Evolutionary conservation across 805 yeast species (phyloP), one percentile per base, ranked within the genome.

Genomic region (Starmerella vitae): DNA sequence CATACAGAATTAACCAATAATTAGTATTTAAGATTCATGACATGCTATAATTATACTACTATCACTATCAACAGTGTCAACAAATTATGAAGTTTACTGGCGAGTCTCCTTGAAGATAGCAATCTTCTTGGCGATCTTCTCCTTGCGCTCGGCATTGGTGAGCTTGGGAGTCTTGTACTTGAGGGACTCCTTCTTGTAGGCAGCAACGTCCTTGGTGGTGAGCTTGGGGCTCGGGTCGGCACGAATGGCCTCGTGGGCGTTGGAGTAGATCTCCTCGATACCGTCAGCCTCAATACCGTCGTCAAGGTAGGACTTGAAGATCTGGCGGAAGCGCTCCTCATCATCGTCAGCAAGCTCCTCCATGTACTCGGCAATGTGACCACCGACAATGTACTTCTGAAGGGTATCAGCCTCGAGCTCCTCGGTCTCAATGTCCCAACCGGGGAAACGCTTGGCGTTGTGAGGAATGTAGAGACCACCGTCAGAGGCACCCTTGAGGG

Each of bases 331-430:
- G 74, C 91, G 88, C 77, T 88, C 98, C 76, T 88, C 98, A 80
- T 88, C 98, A 68, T 88, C 98, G 63, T 91, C 98, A 68, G 91
- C 88, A 67, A 91, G 82, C 76, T 88, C 97, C 77, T 91, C 98
- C 95, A 91, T 91, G 91, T 91, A 91, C 77, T 91, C 97, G 63
- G 98, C 78, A 64, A 91, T 86, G 81, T 91, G 98, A 70, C 97
- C 97, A 75, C 94, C 97, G 65, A 88, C 80, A 76, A 91, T 91
- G 93, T 91, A 91, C 72, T 83, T 84, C 84, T 96, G 84, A 68
- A 91, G 78, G 57, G 76, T 69, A 66, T 91, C 98, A 60, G 95
- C 84, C 65, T 91, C 98, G 61, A 91, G 78, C 74, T 91, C 98
- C 75, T 91, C 94, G 60, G 79, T 63, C 76, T 91, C 98, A 61